Evolutionary conservation across 352 stramenopile species (phyloP).

Genomic region (Globisporangium middletonii): DNA sequence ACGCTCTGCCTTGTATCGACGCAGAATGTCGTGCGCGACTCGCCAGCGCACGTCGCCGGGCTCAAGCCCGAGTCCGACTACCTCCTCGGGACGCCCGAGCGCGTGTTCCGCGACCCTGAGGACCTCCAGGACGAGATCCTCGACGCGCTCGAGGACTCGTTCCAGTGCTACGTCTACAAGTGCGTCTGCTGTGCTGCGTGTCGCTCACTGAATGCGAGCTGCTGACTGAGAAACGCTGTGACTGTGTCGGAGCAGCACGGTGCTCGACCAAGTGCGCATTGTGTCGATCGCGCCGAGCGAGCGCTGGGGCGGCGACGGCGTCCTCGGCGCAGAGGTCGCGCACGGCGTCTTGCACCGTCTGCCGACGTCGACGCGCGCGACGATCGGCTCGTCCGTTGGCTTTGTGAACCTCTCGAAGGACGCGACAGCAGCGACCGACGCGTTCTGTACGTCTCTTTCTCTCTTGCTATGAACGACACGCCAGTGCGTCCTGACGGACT

Average conservation of each 20-base stretch:
- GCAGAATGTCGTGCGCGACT: slow-evolving; percentile 84
- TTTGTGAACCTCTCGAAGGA: slow-evolving; percentile 75
- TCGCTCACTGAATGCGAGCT: background rate
- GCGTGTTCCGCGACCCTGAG: slow-evolving; percentile 79
- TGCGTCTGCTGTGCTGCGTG: slow-evolving; percentile 15
- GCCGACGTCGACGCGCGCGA: slow-evolving; percentile 52
- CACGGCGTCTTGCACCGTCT: slow-evolving; percentile 96
- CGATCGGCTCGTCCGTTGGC: slow-evolving; percentile 62
- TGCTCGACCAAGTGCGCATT: slow-evolving; percentile 91
- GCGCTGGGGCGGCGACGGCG: slow-evolving; percentile 87
- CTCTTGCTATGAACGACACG: background rate
- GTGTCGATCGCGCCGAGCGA: slow-evolving; percentile 81
- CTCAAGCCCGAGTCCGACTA: slow-evolving; percentile 90
- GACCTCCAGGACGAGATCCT: slow-evolving; percentile 90
- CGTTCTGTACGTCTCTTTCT: slow-evolving; percentile 48
- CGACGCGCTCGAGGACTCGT: slow-evolving; percentile 85
- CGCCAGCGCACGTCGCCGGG: slow-evolving; percentile 86
- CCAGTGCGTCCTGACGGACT: background rate
- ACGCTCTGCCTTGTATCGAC: background rate
- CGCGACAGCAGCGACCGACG: slow-evolving; percentile 68
- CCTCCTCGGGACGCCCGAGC: slow-evolving; percentile 91
- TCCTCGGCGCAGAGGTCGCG: slow-evolving; percentile 93
- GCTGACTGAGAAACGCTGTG: background rate
- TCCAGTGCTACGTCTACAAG: slow-evolving; percentile 99
- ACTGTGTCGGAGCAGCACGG: slow-evolving; percentile 31